A percentile compares a stretch with the other conserved stretches of the same genome.
These are phyloP conservation scores for Strombidium stylifer DNA, from an alignment of 73 alveolate species.

Conservation along the genomic window DNA sequence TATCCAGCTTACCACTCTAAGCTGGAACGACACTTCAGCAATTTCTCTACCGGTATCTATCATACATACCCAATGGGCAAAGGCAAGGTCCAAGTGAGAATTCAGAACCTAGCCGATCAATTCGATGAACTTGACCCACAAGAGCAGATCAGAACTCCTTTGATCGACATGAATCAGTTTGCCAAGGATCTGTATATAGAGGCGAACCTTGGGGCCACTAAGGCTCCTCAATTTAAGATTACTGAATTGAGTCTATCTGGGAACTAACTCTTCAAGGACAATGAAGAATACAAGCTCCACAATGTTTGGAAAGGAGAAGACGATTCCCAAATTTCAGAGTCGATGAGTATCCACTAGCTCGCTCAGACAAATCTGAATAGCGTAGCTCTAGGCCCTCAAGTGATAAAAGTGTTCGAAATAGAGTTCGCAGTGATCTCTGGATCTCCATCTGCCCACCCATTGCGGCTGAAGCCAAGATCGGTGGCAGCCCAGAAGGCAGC, in stretches of 20 bases:
- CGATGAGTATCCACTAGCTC: background rate
- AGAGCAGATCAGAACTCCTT: background rate
- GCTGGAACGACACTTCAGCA: background rate
- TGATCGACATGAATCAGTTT: background rate
- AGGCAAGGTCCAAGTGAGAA: background rate
- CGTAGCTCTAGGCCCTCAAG: background rate
- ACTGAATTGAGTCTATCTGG: background rate
- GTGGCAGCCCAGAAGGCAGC: too few relatives aligned
- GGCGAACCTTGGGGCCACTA: background rate
- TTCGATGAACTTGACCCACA: background rate
- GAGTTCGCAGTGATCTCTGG: background rate
- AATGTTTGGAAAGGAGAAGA: too few relatives aligned
- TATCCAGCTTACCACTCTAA: background rate
- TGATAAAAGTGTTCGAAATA: background rate
- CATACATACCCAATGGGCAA: background rate
- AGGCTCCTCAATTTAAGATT: background rate
- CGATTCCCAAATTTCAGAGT: too few relatives aligned
- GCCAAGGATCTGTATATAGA: background rate
- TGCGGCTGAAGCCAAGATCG: too few relatives aligned
- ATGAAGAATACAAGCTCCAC: too few relatives aligned
- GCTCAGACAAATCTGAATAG: too few relatives aligned
- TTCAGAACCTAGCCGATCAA: constrained; percentile 7
- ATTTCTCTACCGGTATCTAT: background rate
- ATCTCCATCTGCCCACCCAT: too few relatives aligned
- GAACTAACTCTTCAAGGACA: background rate